Conservation (phyloP, 108 stramenopile genomes). For the Pseudonitzschia multiseries region DNA sequence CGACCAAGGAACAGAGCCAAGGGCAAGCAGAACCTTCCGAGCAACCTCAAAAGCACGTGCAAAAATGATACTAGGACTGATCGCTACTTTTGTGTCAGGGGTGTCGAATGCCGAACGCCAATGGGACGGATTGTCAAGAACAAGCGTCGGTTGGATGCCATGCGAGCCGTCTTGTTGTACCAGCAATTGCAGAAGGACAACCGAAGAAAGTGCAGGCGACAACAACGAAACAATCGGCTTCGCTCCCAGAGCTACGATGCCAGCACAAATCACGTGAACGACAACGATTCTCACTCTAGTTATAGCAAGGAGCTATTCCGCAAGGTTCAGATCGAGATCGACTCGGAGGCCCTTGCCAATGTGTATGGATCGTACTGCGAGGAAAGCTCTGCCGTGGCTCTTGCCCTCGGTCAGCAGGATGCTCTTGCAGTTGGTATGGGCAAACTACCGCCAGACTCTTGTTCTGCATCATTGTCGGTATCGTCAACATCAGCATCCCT, state of each 20-base stretch:
- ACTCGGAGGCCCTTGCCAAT: not conserved
- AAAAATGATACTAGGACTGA: not conserved
- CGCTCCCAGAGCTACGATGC: not conserved
- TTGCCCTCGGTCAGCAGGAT: not conserved
- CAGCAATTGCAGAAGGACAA: not conserved
- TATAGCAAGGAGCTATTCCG: not conserved
- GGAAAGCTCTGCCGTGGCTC: not conserved
- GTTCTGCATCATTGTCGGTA: not conserved
- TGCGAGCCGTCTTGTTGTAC: slow-evolving; percentile 8
- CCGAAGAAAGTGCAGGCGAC: not conserved
- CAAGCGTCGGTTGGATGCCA: slow-evolving; percentile 2
- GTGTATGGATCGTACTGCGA: slow-evolving; percentile 4
- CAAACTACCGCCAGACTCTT: not conserved
- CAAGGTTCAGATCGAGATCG: not conserved
- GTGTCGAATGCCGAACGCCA: slow-evolving; percentile 1
- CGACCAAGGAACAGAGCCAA: not conserved
- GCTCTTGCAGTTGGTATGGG: not conserved
- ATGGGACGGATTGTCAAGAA: not conserved
- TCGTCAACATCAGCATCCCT: not conserved
- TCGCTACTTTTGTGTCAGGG: not conserved
- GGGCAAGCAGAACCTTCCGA: too few species aligned
- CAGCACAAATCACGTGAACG: not conserved
- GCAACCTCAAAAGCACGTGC: not conserved
- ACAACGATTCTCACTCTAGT: not conserved
- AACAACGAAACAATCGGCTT: not conserved